These are phyloP conservation scores for Jamesozyma spencerorum DNA, from an alignment of 805 yeast species.

Conservation along the genomic window DNA sequence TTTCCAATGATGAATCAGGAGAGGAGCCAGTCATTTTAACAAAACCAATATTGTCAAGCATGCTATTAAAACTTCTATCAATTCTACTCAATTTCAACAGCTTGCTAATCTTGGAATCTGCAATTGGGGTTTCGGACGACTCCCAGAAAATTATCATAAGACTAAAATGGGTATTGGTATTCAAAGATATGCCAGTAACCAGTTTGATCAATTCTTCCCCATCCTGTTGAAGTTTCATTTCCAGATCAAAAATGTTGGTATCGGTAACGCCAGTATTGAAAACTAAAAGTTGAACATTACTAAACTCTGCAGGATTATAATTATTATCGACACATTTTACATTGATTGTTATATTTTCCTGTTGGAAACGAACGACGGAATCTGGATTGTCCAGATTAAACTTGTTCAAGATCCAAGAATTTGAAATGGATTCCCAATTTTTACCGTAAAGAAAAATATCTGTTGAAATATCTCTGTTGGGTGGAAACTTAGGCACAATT, in stretches of 20 bases:
- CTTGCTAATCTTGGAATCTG: slow-evolving; percentile 10
- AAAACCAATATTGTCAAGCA: slow-evolving; percentile 22
- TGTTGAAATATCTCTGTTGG: not conserved
- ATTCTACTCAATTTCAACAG: slow-evolving; percentile 23
- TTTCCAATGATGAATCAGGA: slow-evolving; percentile 25
- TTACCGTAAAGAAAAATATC: slow-evolving; percentile 20
- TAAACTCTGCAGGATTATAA: slow-evolving; percentile 20
- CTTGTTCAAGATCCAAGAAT: slow-evolving; percentile 29
- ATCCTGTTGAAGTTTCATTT: slow-evolving; percentile 28
- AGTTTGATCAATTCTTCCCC: slow-evolving; percentile 30
- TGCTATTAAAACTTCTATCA: slow-evolving; percentile 24
- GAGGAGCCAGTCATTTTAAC: slow-evolving; percentile 23
- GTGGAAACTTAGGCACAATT: slow-evolving; percentile 5
- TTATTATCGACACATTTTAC: slow-evolving; percentile 18
- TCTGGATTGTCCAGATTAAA: slow-evolving; percentile 18
- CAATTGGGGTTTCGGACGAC: slow-evolving; percentile 25
- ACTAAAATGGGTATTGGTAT: slow-evolving; percentile 29
- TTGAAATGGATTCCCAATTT: slow-evolving; percentile 25
- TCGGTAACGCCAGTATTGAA: slow-evolving; percentile 34
- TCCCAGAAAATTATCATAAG: slow-evolving; percentile 34
- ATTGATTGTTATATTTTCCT: slow-evolving; percentile 7
- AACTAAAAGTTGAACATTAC: slow-evolving; percentile 28
- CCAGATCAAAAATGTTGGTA: slow-evolving; percentile 27
- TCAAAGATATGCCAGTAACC: slow-evolving; percentile 28
- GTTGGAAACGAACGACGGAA: slow-evolving; percentile 1